phyloP scores from a whole-genome alignment of 1,284 basidiomycete species.

The Chalciporus sp. region DNA sequence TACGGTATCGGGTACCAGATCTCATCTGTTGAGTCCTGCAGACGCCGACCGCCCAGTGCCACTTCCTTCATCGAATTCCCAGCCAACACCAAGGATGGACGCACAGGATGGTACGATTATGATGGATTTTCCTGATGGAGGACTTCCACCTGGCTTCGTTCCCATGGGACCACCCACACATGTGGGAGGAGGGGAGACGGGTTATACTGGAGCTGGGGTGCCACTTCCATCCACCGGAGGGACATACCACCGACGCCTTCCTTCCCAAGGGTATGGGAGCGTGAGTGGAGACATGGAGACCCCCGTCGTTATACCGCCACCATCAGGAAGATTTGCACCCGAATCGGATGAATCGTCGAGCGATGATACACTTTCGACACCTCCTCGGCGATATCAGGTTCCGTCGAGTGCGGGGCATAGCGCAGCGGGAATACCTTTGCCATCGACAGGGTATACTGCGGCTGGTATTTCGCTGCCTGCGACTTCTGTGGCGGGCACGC shows the following conservation, averaged over 20 bases:
- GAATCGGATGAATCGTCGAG: slow-evolving; percentile 31
- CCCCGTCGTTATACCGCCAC: slow-evolving; percentile 32
- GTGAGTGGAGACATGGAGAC: slow-evolving; percentile 11
- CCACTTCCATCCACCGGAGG: slow-evolving; percentile 31
- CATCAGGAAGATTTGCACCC: slow-evolving; percentile 16
- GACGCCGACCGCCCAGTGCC: slow-evolving; percentile 36
- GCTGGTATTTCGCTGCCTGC: slow-evolving; percentile 9
- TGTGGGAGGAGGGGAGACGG: slow-evolving; percentile 11
- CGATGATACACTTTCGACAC: slow-evolving; percentile 34
- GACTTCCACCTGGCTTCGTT: slow-evolving; percentile 33
- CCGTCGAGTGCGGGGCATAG: slow-evolving; percentile 18
- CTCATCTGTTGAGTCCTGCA: slow-evolving; percentile 34
- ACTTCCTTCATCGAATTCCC: slow-evolving; percentile 23
- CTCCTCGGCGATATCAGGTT: slow-evolving; percentile 24
- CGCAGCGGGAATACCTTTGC: slow-evolving; percentile 15
- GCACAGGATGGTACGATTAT: slow-evolving; percentile 15
- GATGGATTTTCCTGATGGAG: slow-evolving; percentile 27
- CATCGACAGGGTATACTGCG: slow-evolving; percentile 10
- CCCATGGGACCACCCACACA: slow-evolving; percentile 24
- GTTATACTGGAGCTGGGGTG: slow-evolving; percentile 26
- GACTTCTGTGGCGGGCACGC: slow-evolving; percentile 15
- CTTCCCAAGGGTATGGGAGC: slow-evolving; percentile 11
- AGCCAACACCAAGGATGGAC: slow-evolving; percentile 3
- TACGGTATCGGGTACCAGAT: slow-evolving; percentile 25
- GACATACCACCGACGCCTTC: slow-evolving; percentile 24